Conservation (phyloP, 768 basidiomycete genomes). For the Pleurotus sapidus region DNA sequence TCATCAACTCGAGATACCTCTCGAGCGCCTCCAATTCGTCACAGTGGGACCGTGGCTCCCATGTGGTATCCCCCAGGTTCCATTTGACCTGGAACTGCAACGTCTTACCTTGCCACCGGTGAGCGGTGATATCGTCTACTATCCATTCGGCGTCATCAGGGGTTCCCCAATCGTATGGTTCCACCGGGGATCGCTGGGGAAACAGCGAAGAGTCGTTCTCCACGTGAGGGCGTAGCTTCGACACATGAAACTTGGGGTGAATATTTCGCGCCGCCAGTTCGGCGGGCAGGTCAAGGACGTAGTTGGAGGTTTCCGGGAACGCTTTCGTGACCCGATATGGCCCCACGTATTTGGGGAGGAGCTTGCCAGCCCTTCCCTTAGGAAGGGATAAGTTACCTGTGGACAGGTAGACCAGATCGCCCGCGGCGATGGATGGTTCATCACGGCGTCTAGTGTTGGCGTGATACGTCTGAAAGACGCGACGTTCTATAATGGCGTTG, state of each 20-base stretch:
- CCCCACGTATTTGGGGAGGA: slow-evolving; percentile 35
- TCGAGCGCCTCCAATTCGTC: no score
- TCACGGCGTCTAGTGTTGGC: slow-evolving; percentile 21
- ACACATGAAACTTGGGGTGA: slow-evolving; percentile 32
- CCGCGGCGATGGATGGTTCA: slow-evolving; percentile 14
- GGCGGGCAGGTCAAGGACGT: slow-evolving; percentile 22
- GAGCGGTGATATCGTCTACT: no score
- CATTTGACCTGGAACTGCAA: no score
- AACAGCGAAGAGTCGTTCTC: slow-evolving; percentile 31
- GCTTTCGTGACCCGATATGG: slow-evolving; percentile 27
- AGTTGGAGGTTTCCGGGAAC: slow-evolving; percentile 19
- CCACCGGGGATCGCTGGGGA: no score
- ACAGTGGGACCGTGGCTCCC: no score
- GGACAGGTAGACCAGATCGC: slow-evolving; percentile 30
- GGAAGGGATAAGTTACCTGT: slow-evolving; percentile 32
- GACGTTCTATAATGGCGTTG: slow-evolving; percentile 31
- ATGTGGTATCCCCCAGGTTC: no score
- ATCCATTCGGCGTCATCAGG: no score
- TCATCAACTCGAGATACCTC: no score
- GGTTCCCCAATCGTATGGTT: no score
- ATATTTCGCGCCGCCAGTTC: slow-evolving; percentile 23
- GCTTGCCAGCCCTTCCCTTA: slow-evolving; percentile 28
- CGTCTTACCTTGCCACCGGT: no score
- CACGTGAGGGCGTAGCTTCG: slow-evolving; percentile 22
- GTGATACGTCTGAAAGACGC: slow-evolving; percentile 24